Evolutionary conservation across 1,284 basidiomycete species (phyloP).

Genomic region (Sporisorium reilianum): DNA sequence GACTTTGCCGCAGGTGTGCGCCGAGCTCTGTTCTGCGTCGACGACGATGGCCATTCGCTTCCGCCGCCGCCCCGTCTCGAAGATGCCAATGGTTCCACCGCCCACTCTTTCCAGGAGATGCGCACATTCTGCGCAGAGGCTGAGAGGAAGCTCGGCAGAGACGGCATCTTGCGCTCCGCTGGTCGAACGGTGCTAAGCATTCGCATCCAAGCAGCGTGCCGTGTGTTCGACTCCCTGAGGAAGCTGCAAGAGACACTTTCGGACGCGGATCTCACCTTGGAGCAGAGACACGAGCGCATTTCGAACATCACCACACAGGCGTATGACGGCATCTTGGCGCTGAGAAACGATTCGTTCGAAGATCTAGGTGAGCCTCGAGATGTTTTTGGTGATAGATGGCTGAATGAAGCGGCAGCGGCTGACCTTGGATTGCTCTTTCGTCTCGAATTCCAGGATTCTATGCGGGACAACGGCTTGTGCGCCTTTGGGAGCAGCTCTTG

Average conservation of each 20-base stretch:
- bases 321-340: slow-evolving; percentile 1
- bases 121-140: slow-evolving; percentile 14
- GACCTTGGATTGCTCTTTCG: too few species aligned
- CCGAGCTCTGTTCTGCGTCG: slow-evolving; percentile 7
- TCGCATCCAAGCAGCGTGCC: slow-evolving; percentile 13
- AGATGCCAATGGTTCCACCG: slow-evolving; percentile 11
- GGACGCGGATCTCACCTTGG: background rate
- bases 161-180: slow-evolving; percentile 27
- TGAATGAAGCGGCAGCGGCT: too few species aligned
- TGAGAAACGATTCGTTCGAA: slow-evolving; percentile 14
- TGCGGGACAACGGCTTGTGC: slow-evolving; percentile 20
- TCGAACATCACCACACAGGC: background rate
- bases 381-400: too few species aligned
- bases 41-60: slow-evolving; percentile 12
- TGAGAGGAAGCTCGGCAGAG: slow-evolving; percentile 14
- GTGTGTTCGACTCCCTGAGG: slow-evolving; percentile 9
- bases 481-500: slow-evolving; percentile 23
- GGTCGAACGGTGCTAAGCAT: slow-evolving; percentile 17
- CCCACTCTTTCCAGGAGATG: slow-evolving; percentile 9
- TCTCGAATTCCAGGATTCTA: slow-evolving; percentile 3
- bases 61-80: slow-evolving; percentile 12
- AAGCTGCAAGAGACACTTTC: slow-evolving; percentile 5
- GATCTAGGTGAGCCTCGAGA: background rate
- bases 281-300: slow-evolving; percentile 16
- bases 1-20: background rate